Base-by-base conservation (phyloP, 2,329 filamentous ascomycete species). In the Aspergillus latus region DNA sequence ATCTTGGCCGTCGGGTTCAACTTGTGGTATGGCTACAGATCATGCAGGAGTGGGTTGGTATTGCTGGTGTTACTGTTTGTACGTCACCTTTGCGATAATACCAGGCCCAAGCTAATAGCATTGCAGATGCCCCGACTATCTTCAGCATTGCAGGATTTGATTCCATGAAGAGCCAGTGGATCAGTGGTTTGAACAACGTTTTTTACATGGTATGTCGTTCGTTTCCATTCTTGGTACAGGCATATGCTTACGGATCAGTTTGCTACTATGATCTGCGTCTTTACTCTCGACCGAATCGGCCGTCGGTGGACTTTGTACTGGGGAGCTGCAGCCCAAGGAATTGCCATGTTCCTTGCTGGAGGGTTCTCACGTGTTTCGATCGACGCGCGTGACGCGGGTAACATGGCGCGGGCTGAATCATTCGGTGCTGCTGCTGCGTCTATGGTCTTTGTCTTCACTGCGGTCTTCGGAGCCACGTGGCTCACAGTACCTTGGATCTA, bases 21-120 rank as follows among this genome's bases (percentile, higher is more conserved):
- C 78, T 90, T 1, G 86, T 87, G 2, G 79, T 90, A 36, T 89
- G 86, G 86, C 76, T 89, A 7, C 86, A 89, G 71, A 86, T 89
- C 44, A 81, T 89, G 66, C 86, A 88, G 64, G 83, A 88, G 63
- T 88, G 86, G 84, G 81, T 86, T 50, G 85, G 87, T 0, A 89
- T 89, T 58, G 85, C 86, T 0, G 86, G 85, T 42, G 84, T 89
- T 2, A 88, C 86, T 0, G 80, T 89, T 36, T 85, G 72, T 74
- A 65, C 49, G 72, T 60, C 40, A 26, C 8, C 37, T 13, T 37
- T 39, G 4, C 6, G 29, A 6, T 5, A 32, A 13, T 2, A 15
- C 9, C 9, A 29, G 21, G 21, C 21, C 21, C 13, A 26, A 10
- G n/a, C 39, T 58, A 49, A 59, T 34, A 21, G 11, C 26, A 2